These are phyloP conservation scores for Suillus plorans DNA, from an alignment of 768 basidiomycete genomes.

Conservation along the genomic window DNA sequence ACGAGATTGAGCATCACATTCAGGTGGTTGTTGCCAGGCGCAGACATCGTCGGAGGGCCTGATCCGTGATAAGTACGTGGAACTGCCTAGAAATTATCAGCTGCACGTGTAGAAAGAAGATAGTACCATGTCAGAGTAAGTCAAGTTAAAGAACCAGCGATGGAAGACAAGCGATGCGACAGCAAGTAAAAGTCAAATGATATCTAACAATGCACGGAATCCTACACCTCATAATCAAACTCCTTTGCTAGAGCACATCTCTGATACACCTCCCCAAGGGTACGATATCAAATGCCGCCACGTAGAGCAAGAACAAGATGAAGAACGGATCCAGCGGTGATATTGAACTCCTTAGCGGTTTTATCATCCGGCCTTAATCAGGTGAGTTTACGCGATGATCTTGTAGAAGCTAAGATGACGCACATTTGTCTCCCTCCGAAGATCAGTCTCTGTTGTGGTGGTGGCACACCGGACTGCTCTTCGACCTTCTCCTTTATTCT, in stretches of 20 bases:
- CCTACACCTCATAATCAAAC: constrained; percentile 17
- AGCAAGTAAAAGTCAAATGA: constrained; percentile 23
- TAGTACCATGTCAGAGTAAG: neutral
- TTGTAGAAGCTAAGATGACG: constrained; percentile 24
- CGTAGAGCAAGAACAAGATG: constrained; percentile 95
- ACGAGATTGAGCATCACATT: constrained; percentile 80
- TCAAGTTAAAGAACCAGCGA: neutral
- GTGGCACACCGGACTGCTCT: constrained; percentile 97
- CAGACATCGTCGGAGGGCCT: constrained; percentile 66
- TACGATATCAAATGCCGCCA: constrained; percentile 63
- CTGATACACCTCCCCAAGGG: constrained; percentile 4
- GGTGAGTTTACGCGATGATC: neutral
- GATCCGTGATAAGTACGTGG: constrained; percentile 11
- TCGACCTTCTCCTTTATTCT: constrained; percentile 98
- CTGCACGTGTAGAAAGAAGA: neutral
- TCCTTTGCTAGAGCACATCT: neutral
- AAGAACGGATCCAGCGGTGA: constrained; percentile 81
- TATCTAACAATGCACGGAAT: constrained; percentile 30
- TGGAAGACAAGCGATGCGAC: constrained; percentile 7
- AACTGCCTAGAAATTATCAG: neutral
- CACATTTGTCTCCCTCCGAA: constrained; percentile 93
- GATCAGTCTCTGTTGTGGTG: constrained; percentile 93
- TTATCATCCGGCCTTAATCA: constrained; percentile 85
- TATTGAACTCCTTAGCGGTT: constrained; percentile 80
- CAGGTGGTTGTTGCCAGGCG: constrained; percentile 83